A percentile compares a stretch with the other conserved stretches of the same genome.
Conservation (phyloP, 1,284 basidiomycete species). For the Takashimella tepidaria region DNA sequence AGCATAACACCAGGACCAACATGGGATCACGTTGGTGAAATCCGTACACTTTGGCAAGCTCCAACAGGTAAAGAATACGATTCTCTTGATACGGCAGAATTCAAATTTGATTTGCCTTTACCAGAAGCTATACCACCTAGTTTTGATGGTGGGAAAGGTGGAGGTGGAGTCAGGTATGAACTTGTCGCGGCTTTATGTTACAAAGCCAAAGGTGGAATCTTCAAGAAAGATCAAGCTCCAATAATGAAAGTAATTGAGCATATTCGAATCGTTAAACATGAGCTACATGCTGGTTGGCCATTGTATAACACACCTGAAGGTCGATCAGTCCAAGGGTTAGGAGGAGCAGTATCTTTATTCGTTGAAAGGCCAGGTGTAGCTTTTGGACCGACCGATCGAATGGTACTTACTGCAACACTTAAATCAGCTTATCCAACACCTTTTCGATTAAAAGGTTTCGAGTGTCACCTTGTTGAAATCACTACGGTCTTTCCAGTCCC, state of each 20-base stretch:
- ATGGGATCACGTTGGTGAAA: slow-evolving; percentile 39
- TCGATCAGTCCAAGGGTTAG: slow-evolving; percentile 56
- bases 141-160: slow-evolving; percentile 65
- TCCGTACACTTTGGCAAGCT: slow-evolving; percentile 40
- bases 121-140: slow-evolving; percentile 78
- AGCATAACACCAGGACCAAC: slow-evolving; percentile 51
- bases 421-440: slow-evolving; percentile 51
- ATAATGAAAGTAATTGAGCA: slow-evolving; percentile 57
- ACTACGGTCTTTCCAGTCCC: slow-evolving; percentile 47
- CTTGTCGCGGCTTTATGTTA: slow-evolving; percentile 74
- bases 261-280: slow-evolving; percentile 81
- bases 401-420: slow-evolving; percentile 63
- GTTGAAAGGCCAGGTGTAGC: slow-evolving; percentile 66
- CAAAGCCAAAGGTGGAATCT: slow-evolving; percentile 73
- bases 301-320: slow-evolving; percentile 72
- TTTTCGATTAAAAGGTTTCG: slow-evolving; percentile 72
- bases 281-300: slow-evolving; percentile 83
- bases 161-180: slow-evolving; percentile 78
- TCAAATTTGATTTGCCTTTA: slow-evolving; percentile 75
- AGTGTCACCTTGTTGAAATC: slow-evolving; percentile 69
- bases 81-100: slow-evolving; percentile 55
- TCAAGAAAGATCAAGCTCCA: slow-evolving; percentile 63
- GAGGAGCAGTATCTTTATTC: slow-evolving; percentile 61
- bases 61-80: slow-evolving; percentile 56
- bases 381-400: slow-evolving; percentile 75